Evolutionary conservation across 2,329 filamentous ascomycete species (phyloP).

Genomic region (Ophiocordyceps camponoti-saundersi): DNA sequence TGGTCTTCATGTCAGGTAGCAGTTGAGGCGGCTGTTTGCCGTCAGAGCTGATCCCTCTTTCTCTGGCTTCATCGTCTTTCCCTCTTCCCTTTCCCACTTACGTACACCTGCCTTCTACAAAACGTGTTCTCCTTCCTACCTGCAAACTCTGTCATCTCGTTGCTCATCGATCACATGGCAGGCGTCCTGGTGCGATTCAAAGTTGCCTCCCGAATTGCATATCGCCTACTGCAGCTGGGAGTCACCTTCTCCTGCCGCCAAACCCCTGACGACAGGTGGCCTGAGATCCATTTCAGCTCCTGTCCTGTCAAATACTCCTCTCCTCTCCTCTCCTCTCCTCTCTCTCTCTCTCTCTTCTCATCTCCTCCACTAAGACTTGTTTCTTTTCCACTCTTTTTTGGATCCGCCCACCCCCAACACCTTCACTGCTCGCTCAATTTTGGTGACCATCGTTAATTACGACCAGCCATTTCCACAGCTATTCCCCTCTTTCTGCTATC

Average conservation of each 20-base stretch:
- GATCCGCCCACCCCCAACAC: constrained; percentile 5
- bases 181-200: neutral
- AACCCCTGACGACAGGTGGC: neutral
- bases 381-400: constrained; percentile 14
- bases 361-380: constrained; percentile 5
- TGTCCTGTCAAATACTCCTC: neutral
- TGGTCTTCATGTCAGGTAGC: too few species aligned
- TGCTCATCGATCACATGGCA: neutral
- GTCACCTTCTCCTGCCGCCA: neutral
- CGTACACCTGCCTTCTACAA: too few species aligned
- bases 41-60: neutral
- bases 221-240: neutral
- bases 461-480: constrained; percentile 9
- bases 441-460: constrained; percentile 16
- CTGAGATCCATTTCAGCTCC: neutral
- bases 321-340: constrained; percentile 6
- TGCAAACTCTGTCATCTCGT: neutral
- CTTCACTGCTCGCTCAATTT: constrained; percentile 8
- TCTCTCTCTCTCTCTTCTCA: constrained; percentile 7
- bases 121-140: neutral
- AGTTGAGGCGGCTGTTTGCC: neutral
- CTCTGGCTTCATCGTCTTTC: neutral
- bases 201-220: neutral
- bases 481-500: constrained; percentile 3
- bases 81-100: neutral